Base-by-base conservation (phyloP, 225 moss, liverwort and hornwort genomes). In the Thuidium tamariscinum region DNA sequence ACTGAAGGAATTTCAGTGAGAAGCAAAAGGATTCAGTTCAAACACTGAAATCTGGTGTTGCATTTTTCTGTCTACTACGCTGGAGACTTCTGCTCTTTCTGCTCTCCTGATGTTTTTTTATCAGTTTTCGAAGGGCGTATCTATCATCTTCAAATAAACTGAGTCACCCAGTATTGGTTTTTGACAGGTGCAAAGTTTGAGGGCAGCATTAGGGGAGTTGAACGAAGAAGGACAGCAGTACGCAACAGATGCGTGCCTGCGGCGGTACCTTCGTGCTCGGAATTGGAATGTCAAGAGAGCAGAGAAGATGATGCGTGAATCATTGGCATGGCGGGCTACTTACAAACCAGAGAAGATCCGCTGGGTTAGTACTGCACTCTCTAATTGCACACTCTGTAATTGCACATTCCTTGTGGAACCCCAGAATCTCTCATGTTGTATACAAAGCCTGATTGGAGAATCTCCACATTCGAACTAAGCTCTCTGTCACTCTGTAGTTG, bases 271-370 rank as follows among this genome's bases (percentile, higher is more conserved):
- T 72, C 92, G 94, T 3, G 97, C 97, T 80, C 95, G 97, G 23
- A 93, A n/a, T 75, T 96, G 94, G 93, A 95, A 94, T 90, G 88
- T 93, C n/a, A 95, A 95, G 89, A 90, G 93, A 81, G 88, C 97
- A 68, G 95, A 95, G 62, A 95, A 95, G 80, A 96, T 97, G 97
- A 29, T 97, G 77, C 92, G 89, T 21, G 97, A 97, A 44, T 85
- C 91, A 41, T 81, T 97, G 78, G 88, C 90, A 61, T 97, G 97
- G 97, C 95, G 97, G 74, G 95, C 92, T 56, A 69, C 91, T n/a
- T 97, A 91, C 66, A 93, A 92, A 82, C 96, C 97, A 37, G 95
- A 96, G 78, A 92, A 95, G 54, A 93, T 96, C 52, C 94, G 91
- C 87, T 98, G 97, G 97, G 97, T 97, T 70, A 84, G 86, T 90